Conservation (phyloP, 495 filamentous ascomycete genomes). For the Tirmania nivea region DNA sequence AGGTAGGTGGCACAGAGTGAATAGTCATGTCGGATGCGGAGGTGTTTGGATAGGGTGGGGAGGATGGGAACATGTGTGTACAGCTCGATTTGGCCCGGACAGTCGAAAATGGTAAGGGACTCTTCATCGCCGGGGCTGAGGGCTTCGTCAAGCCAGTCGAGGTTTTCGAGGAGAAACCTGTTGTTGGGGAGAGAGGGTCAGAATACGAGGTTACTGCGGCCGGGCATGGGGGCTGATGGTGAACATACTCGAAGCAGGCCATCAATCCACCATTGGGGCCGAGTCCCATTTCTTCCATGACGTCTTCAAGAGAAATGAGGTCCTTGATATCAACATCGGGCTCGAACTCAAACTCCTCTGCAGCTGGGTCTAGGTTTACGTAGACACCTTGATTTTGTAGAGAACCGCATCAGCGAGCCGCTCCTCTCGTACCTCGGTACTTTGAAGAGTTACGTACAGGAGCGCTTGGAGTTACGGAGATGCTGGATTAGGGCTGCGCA, state of each 20-base stretch:
- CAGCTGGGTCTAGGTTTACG: slow-evolving; percentile 92
- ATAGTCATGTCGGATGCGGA: slow-evolving; percentile 62
- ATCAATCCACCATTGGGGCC: slow-evolving; percentile 92
- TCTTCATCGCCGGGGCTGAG: slow-evolving; percentile 76
- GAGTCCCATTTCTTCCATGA: slow-evolving; percentile 88
- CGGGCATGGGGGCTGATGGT: slow-evolving; percentile 2
- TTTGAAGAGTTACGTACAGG: slow-evolving; percentile 25
- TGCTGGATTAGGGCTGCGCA: slow-evolving; percentile 84
- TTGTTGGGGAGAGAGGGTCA: neutral
- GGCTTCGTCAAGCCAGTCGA: slow-evolving; percentile 75
- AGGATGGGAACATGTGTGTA: slow-evolving; percentile 93
- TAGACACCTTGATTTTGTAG: slow-evolving; percentile 38
- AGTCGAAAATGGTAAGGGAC: slow-evolving; percentile 90
- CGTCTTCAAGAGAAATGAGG: slow-evolving; percentile 85
- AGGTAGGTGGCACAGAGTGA: slow-evolving; percentile 89
- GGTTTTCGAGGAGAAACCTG: slow-evolving; percentile 69
- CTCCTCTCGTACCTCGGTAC: neutral
- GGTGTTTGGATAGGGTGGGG: slow-evolving; percentile 60
- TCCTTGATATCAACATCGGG: slow-evolving; percentile 96
- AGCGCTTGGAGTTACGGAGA: slow-evolving; percentile 66
- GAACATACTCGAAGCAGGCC: slow-evolving; percentile 82
- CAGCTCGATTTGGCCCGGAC: slow-evolving; percentile 96
- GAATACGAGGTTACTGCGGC: neutral
- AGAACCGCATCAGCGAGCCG: neutral
- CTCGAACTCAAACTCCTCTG: slow-evolving; percentile 73